phyloP scores from a whole-genome alignment of 1,284 basidiomycete species.

The Phylloboletellus chloephorus region DNA sequence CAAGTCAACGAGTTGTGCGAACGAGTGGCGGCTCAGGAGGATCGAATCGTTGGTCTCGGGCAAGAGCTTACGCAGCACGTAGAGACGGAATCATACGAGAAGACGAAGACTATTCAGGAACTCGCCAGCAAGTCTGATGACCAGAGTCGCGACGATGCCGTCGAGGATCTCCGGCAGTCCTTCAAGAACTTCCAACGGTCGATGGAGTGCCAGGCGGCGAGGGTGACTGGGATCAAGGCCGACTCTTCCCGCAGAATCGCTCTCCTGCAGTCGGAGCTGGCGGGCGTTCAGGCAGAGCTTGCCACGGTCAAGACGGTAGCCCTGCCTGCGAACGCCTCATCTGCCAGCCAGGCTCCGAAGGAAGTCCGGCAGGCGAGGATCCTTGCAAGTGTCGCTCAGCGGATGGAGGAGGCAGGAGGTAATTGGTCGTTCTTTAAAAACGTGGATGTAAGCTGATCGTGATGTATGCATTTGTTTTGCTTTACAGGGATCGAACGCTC shows the following conservation, averaged over 20 bases:
- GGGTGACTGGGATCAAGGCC: conserved; percentile 18
- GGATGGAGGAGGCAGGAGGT: conserved; percentile 12
- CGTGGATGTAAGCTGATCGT: conserved; percentile 5
- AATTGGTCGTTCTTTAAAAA: neutral
- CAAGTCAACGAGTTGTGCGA: conserved; percentile 9
- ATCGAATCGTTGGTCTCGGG: conserved; percentile 12
- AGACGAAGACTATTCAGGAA: conserved; percentile 14
- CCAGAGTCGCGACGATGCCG: conserved; percentile 5
- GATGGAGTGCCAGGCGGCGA: conserved; percentile 18
- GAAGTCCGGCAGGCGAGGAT: conserved; percentile 1
- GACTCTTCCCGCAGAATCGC: conserved; percentile 19
- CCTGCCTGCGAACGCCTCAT: neutral
- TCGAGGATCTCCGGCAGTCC: conserved; percentile 7
- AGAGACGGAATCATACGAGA: conserved; percentile 6
- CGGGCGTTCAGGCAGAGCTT: conserved; percentile 10
- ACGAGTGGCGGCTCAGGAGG: conserved; percentile 13
- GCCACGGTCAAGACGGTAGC: conserved; percentile 9
- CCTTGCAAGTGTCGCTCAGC: conserved; percentile 1
- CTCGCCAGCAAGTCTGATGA: conserved; percentile 11
- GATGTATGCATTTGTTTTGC: too few relatives aligned
- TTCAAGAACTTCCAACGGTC: conserved; percentile 4
- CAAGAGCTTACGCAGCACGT: conserved; percentile 10
- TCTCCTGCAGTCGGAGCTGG: conserved; percentile 18
- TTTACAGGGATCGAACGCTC: conserved; percentile 1
- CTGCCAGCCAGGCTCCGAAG: conserved; percentile 6